Base-by-base conservation (phyloP, 257 asterid species). In the Thymus quinquecostatus region DNA sequence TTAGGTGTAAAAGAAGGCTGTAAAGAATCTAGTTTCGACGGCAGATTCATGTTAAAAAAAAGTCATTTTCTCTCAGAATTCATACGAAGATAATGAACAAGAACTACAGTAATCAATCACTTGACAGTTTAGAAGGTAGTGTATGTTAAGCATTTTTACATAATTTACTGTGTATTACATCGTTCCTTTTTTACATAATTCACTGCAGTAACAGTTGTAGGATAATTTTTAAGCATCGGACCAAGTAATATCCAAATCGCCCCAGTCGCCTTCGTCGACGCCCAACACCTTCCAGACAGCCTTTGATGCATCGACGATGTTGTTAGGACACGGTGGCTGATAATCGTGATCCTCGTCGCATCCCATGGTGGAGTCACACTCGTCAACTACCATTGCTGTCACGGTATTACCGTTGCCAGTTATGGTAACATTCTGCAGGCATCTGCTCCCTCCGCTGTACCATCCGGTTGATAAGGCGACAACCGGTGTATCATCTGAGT, bases 311-410 rank as follows among this genome's bases (percentile, higher is more conserved):
- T 79, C 87, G 21, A 80, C 85, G 0, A 83, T 83, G 71, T 83
- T 83, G 13, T 83, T 67, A 0, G 83, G 77, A 45, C 85, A 83
- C 1, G 87, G 85, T n/a, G 81, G 87, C 68, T 80, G 87, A 59
- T 79, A 77, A 38, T 77, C 82, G 0, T 82, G 84, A 0, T 61
- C 80, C 0, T 44, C 62, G 32, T 79, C 87, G 34, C 84, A 82
- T 4, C 87, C 86, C 76, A 66, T 77, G 10, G 80, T 82, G 30
- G 87, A 77, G 60, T 82, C 84, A 34, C 87, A 80, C 68, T 80
- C 84, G 11, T 82, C 87, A 2, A 80, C 87, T 40, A 79, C 87
- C 75, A 62, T 58, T 0, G 84, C 84, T 4, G 38, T 68, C 58
- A 80, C 75, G 8, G 71, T 74, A 60, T 58, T 29, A 3, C 87